Percentiles rank a stretch among this genome's conserved stretches.
These are phyloP conservation scores for Pseudopyrenochaeta lycopersici DNA, from an alignment of 2,329 filamentous ascomycete genomes.

Conservation along the genomic window DNA sequence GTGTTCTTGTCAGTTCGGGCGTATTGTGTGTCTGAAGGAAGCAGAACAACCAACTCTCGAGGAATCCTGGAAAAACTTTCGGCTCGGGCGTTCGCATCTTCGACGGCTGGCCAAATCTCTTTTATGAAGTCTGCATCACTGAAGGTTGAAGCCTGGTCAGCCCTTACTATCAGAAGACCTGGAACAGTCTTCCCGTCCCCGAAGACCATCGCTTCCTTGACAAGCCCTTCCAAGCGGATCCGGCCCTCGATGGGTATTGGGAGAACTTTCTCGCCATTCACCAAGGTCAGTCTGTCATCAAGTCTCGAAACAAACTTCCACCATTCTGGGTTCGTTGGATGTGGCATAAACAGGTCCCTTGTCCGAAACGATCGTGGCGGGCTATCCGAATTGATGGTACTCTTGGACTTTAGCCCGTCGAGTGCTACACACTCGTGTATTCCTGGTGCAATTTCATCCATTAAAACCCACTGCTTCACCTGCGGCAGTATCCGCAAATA, in stretches of 20 bases:
- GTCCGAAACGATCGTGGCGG: slow-evolving; percentile 57
- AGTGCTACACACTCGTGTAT: slow-evolving; percentile 54
- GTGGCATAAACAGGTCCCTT: slow-evolving; percentile 59
- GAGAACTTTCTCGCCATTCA: slow-evolving; percentile 62
- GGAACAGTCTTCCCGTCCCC: slow-evolving; percentile 63
- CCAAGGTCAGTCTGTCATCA: slow-evolving; percentile 58
- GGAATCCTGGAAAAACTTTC: slow-evolving; percentile 63
- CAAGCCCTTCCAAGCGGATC: slow-evolving; percentile 61
- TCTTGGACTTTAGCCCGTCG: slow-evolving; percentile 49
- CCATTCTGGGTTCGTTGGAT: slow-evolving; percentile 54
- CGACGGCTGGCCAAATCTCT: slow-evolving; percentile 59
- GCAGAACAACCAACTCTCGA: slow-evolving; percentile 61
- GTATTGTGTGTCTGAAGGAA: slow-evolving; percentile 57
- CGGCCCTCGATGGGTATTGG: slow-evolving; percentile 62
- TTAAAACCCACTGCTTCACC: slow-evolving; percentile 54
- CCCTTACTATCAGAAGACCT: slow-evolving; percentile 63
- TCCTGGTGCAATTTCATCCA: slow-evolving; percentile 46
- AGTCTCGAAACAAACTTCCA: slow-evolving; percentile 59
- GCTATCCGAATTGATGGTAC: slow-evolving; percentile 54
- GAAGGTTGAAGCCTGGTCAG: slow-evolving; percentile 54
- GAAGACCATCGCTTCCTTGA: slow-evolving; percentile 67
- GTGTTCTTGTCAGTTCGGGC: slow-evolving; percentile 66
- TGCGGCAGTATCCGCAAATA: slow-evolving; percentile 60
- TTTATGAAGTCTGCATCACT: slow-evolving; percentile 58
- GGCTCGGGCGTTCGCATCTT: slow-evolving; percentile 61